These are phyloP conservation scores for Dendrocalamus sinicus DNA, from an alignment of 176 grass and related monocot genomes.

Conservation along the genomic window DNA sequence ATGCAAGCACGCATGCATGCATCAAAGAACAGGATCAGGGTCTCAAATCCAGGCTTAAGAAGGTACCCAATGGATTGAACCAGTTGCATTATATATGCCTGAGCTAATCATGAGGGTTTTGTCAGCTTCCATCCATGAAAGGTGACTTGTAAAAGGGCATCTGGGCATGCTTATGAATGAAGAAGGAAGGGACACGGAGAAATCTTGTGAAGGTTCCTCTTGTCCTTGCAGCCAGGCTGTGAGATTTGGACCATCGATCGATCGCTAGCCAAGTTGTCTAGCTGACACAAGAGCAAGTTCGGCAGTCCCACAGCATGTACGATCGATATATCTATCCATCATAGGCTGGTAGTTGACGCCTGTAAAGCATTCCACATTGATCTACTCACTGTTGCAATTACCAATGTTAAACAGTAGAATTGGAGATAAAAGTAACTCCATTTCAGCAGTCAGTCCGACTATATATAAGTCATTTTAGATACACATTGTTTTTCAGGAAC, in stretches of 20 bases:
- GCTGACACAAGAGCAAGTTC: constrained; percentile 22
- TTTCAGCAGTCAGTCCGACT: neutral
- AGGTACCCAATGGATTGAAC: neutral
- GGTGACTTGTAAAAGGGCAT: constrained; percentile 24
- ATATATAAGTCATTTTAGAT: neutral
- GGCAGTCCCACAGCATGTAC: constrained; percentile 21
- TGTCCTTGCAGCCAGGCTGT: constrained; percentile 49
- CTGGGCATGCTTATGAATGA: constrained; percentile 27
- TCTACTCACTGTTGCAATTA: neutral
- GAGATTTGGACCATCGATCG: constrained; percentile 43
- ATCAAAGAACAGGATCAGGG: neutral
- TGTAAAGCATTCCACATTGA: neutral
- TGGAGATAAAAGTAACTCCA: neutral
- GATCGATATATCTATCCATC: constrained; percentile 19
- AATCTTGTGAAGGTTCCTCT: constrained; percentile 52
- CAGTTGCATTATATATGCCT: neutral
- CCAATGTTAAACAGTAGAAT: neutral
- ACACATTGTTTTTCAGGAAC: neutral
- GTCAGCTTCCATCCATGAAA: neutral
- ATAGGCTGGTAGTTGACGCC: constrained; percentile 37
- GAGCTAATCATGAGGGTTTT: constrained; percentile 12
- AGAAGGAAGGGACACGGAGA: constrained; percentile 33
- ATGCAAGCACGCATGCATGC: too few relatives aligned
- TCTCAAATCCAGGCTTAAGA: neutral
- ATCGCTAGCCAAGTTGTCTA: constrained; percentile 19